phyloP scores from a whole-genome alignment of 106 monocot species.

The Platanthera zijinensis region DNA sequence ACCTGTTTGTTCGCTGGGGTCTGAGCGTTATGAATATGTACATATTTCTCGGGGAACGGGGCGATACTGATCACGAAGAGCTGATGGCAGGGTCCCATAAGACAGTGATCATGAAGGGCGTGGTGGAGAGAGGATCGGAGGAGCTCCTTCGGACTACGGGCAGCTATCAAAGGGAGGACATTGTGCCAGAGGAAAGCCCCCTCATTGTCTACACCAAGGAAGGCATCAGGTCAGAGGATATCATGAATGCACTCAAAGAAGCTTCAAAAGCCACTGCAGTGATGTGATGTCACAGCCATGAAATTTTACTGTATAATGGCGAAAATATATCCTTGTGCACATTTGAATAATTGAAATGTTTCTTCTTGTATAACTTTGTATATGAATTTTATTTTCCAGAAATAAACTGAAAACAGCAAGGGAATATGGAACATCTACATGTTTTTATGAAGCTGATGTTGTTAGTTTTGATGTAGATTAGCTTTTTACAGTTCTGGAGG shows the following conservation, averaged over 20 bases:
- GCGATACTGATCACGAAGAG: conserved; percentile 88
- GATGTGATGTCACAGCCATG: conserved; percentile 17
- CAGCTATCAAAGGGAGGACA: conserved; percentile 82
- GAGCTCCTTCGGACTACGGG: conserved; percentile 57
- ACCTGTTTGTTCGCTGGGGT: conserved; percentile 84
- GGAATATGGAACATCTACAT: neutral
- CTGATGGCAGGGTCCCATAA: conserved; percentile 86
- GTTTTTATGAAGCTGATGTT: neutral
- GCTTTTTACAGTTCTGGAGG: neutral
- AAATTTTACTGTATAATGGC: too few species aligned
- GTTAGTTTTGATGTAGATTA: neutral
- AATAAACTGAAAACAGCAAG: neutral
- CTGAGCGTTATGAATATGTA: conserved; percentile 74
- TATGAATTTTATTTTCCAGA: neutral
- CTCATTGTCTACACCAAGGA: conserved; percentile 36
- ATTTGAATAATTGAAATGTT: too few species aligned
- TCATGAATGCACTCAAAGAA: conserved; percentile 64
- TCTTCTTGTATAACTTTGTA: too few species aligned
- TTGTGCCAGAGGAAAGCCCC: conserved; percentile 72
- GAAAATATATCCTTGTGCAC: too few species aligned
- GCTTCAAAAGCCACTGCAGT: conserved; percentile 44
- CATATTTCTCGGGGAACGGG: conserved; percentile 73
- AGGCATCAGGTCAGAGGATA: conserved; percentile 47
- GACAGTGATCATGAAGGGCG: conserved; percentile 67
- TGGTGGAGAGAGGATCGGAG: conserved; percentile 78